Evolutionary conservation across 768 basidiomycete genomes (phyloP), one percentile per base, ranked within the genome.

Genomic region (Kondoa malvinella): DNA sequence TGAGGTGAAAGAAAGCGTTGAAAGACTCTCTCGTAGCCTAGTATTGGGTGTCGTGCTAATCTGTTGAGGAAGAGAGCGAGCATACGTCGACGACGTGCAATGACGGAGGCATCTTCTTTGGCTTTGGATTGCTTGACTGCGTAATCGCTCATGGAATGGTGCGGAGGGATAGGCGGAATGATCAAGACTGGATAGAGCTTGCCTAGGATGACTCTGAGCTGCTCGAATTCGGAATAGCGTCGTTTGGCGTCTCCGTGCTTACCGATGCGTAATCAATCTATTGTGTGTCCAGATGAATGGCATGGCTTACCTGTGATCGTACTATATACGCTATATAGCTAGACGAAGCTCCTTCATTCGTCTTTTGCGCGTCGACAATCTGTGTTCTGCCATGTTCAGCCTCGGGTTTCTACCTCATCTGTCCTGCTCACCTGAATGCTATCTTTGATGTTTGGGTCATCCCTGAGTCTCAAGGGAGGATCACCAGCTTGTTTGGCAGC

Each of bases 201-300:
- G 64, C 84, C 81, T 61, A 99, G 83, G 70, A 82, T 87, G 65
- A 82, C 81, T 64, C 95, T 85, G 56, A 99, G 80, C 27, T 90
- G 91, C 78, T 96, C 91, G 77, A 99, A 99, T 76, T 97, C 92
- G 1, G 94, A 97, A 78, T 99, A 99, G 56, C 95, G 85, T 73
- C 95, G 88, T 34, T 85, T 83, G 14, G 90, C 85, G 73, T 89
- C 86, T 4, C 85, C 82, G 71, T 81, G 84, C 94, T 97, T n/a
- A n/a, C n/a, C n/a, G n/a, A 73, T 14, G n/a, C 2, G 65, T 8
- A 14, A 56, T 25, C 16, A 57, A 32, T 34, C 62, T 3, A 34
- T 15, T 17, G 15, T 2, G n/a, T 63, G 0, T 33, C 34, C 1
- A 26, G 30, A n/a, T 59, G 73, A 33, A 27, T 61, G 61, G 34